These are phyloP conservation scores for Xylaria cubensis DNA, from an alignment of 495 filamentous ascomycete species.

Conservation along the genomic window DNA sequence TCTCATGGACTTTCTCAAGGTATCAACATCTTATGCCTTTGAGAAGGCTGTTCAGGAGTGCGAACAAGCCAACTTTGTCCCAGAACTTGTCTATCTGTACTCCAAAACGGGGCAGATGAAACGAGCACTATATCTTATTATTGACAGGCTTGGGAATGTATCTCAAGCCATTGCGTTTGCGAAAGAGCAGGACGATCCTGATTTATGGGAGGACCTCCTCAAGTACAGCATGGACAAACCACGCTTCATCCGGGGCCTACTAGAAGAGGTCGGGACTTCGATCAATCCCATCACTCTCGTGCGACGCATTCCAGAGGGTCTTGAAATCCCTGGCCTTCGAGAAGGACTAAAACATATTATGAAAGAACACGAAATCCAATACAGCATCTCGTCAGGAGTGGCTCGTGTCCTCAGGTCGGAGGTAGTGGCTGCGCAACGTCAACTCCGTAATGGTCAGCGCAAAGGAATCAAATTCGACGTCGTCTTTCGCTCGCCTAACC, in stretches of 20 bases:
- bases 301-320: slow-evolving; percentile 84
- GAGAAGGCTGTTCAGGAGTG: slow-evolving; percentile 82
- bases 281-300: slow-evolving; percentile 91
- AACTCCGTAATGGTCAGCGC: slow-evolving; percentile 74
- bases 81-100: slow-evolving; percentile 90
- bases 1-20: slow-evolving; percentile 85
- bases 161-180: slow-evolving; percentile 91
- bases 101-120: slow-evolving; percentile 95
- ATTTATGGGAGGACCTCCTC: slow-evolving; percentile 93
- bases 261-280: slow-evolving; percentile 91
- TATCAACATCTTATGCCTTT: slow-evolving; percentile 81
- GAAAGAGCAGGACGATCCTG: slow-evolving; percentile 86
- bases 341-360: slow-evolving; percentile 86
- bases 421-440: slow-evolving; percentile 81
- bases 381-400: slow-evolving; percentile 87
- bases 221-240: slow-evolving; percentile 97
- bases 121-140: slow-evolving; percentile 86
- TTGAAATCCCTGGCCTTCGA: slow-evolving; percentile 87
- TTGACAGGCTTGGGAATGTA: slow-evolving; percentile 85
- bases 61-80: slow-evolving; percentile 76
- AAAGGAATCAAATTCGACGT: slow-evolving; percentile 91
- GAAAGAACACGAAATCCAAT: slow-evolving; percentile 91
- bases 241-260: slow-evolving; percentile 85
- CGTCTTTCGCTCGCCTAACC: slow-evolving; percentile 48
- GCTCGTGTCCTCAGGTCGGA: slow-evolving; percentile 86